These are phyloP conservation scores for Magnusiomyces paraingens DNA, from an alignment of 1,139 yeast species.

Conservation along the genomic window DNA sequence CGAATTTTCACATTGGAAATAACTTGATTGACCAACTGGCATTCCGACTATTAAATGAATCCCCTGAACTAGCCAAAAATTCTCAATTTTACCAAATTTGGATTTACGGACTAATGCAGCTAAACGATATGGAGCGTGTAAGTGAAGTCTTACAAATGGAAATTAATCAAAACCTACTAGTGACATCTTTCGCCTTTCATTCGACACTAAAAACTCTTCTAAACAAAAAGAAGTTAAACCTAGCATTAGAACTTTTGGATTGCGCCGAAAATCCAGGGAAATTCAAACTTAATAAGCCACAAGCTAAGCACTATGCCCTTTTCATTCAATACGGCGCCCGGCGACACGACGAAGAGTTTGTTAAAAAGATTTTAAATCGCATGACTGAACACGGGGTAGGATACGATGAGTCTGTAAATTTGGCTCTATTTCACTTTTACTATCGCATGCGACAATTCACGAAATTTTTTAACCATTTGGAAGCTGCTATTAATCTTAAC, in stretches of 20 bases:
- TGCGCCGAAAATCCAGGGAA: conserved; percentile 17
- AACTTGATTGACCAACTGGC: conserved; percentile 8
- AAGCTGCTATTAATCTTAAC: conserved; percentile 8
- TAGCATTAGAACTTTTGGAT: conserved; percentile 21
- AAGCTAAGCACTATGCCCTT: conserved; percentile 21
- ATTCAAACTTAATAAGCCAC: conserved; percentile 13
- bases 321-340: conserved; percentile 26
- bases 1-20: neutral
- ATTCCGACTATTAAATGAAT: conserved; percentile 6
- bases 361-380: conserved; percentile 19
- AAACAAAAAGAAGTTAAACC: conserved; percentile 17
- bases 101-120: conserved; percentile 26
- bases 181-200: conserved; percentile 18
- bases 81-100: conserved; percentile 25
- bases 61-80: conserved; percentile 24
- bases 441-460: conserved; percentile 21
- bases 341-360: conserved; percentile 18
- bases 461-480: conserved; percentile 18
- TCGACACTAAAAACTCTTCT: conserved; percentile 23
- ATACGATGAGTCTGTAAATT: conserved; percentile 20
- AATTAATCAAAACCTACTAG: conserved; percentile 16
- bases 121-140: conserved; percentile 19
- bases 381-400: conserved; percentile 17
- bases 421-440: conserved; percentile 21
- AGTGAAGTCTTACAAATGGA: neutral